These are phyloP conservation scores for Kurtzmaniella quercitrusa DNA, from an alignment of 1,139 yeast genomes.

Conservation along the genomic window DNA sequence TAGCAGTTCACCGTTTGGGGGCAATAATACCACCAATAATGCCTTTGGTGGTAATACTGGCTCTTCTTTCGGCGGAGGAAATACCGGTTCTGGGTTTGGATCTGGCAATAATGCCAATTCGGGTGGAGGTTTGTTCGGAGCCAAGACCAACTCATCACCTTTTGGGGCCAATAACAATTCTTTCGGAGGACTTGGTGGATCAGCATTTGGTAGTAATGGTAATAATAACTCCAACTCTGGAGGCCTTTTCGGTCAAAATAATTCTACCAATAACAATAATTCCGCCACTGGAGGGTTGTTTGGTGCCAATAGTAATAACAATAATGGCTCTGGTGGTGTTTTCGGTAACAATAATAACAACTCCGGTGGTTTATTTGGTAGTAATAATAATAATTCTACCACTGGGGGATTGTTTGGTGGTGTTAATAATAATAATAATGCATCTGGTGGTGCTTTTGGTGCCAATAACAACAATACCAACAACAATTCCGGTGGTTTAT, in stretches of 20 bases:
- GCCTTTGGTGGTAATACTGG: slow-evolving; percentile 13
- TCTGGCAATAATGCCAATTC: slow-evolving; percentile 10
- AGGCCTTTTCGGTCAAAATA: slow-evolving; percentile 17
- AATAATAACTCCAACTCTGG: slow-evolving; percentile 11
- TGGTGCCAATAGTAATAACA: slow-evolving; percentile 12
- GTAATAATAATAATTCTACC: slow-evolving; percentile 6
- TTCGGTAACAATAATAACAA: slow-evolving; percentile 8
- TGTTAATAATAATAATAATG: slow-evolving; percentile 16
- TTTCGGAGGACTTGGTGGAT: neutral
- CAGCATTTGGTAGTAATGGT: slow-evolving; percentile 13
- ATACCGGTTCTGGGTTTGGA: slow-evolving; percentile 14
- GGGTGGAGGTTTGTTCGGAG: slow-evolving; percentile 11
- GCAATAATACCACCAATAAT: slow-evolving; percentile 5
- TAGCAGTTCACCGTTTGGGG: slow-evolving; percentile 8
- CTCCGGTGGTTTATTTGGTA: slow-evolving; percentile 9
- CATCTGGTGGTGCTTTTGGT: slow-evolving; percentile 20
- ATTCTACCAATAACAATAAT: slow-evolving; percentile 12
- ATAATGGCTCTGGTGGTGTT: slow-evolving; percentile 11
- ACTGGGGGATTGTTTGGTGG: slow-evolving; percentile 15
- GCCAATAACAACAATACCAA: slow-evolving; percentile 11
- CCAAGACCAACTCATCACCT: slow-evolving; percentile 11
- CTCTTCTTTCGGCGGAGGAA: slow-evolving; percentile 17
- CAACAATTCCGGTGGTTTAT: slow-evolving; percentile 14
- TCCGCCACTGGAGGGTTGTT: slow-evolving; percentile 16
- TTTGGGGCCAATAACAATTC: slow-evolving; percentile 11